phyloP scores from a whole-genome alignment of 1,284 basidiomycete genomes.

The Ganoderma lingzhi region DNA sequence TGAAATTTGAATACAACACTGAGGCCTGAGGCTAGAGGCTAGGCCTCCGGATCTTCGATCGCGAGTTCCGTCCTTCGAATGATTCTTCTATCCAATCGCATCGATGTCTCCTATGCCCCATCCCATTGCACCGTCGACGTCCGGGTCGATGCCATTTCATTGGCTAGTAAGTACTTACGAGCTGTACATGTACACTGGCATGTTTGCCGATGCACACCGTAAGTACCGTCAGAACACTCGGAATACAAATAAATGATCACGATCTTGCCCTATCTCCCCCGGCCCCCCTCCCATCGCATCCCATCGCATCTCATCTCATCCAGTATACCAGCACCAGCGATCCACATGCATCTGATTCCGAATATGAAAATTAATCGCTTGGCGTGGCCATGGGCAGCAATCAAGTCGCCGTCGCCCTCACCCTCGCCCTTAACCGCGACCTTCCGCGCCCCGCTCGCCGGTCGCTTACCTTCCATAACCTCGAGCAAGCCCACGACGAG shows the following conservation, averaged over 20 bases:
- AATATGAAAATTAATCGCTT: too few relatives aligned
- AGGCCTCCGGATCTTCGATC: neutral
- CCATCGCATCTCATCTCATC: neutral
- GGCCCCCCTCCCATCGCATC: neutral
- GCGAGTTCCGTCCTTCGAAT: neutral
- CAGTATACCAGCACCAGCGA: neutral
- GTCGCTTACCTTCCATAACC: neutral
- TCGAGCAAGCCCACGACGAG: neutral
- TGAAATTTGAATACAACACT: too few relatives aligned
- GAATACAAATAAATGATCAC: too few relatives aligned
- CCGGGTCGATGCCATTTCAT: too few relatives aligned
- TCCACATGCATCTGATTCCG: too few relatives aligned
- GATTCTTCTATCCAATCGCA: neutral
- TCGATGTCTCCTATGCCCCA: neutral
- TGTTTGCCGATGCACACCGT: too few relatives aligned
- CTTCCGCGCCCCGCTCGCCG: neutral
- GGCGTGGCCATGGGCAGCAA: neutral
- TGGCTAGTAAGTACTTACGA: too few relatives aligned
- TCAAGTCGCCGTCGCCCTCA: neutral
- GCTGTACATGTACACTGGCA: too few relatives aligned
- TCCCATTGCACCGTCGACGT: too few relatives aligned
- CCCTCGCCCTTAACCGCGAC: neutral
- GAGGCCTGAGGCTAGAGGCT: too few relatives aligned
- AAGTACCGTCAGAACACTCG: too few relatives aligned
- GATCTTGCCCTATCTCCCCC: neutral